Conservation (phyloP, 345 rosid species). For the Chamaenerion angustifolium region DNA sequence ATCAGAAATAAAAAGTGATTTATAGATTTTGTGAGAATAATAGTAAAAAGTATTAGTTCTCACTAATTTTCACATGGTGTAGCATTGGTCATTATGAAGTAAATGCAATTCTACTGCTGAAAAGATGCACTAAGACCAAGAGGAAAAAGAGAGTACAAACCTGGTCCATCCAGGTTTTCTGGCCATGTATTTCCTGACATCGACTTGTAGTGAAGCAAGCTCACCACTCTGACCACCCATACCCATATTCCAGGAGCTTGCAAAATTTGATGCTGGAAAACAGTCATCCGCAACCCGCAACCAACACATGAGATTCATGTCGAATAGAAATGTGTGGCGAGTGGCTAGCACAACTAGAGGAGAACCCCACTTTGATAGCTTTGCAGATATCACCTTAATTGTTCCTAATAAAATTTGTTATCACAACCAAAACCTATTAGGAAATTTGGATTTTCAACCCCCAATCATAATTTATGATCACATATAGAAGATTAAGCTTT, state of each 20-base stretch:
- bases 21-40: no score
- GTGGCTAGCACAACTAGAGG: constrained; percentile 93
- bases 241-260: constrained; percentile 89
- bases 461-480: no score
- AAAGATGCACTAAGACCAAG: no score
- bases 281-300: constrained; percentile 96
- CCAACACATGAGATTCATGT: constrained; percentile 88
- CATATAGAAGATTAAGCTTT: no score
- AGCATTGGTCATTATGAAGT: no score
- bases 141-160: constrained; percentile 17
- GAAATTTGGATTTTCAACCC: not conserved
- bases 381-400: constrained; percentile 82
- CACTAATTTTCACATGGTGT: no score
- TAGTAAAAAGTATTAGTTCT: no score
- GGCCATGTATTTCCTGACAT: constrained; percentile 86
- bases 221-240: constrained; percentile 69
- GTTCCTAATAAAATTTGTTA: constrained; percentile 39
- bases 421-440: not conserved
- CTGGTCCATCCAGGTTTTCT: constrained; percentile 99
- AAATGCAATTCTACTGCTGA: no score
- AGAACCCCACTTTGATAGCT: constrained; percentile 83
- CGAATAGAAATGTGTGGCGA: constrained; percentile 89
- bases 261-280: constrained; percentile 93
- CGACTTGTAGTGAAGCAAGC: constrained; percentile 88
- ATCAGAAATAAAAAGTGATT: no score